These are phyloP conservation scores for Candida sanyaensis DNA, from an alignment of 1,139 yeast species.

Conservation along the genomic window DNA sequence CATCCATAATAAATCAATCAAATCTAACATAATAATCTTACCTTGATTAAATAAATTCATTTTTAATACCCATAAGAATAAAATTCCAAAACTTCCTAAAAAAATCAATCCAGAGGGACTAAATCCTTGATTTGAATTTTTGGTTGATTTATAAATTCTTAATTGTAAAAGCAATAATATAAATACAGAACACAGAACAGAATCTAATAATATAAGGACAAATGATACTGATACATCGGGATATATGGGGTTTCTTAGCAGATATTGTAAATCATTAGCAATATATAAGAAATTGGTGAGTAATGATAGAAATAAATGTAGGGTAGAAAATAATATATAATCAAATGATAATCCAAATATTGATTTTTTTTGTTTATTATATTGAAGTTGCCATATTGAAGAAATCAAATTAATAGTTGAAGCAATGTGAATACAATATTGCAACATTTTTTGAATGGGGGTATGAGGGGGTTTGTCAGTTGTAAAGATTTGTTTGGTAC, in stretches of 20 bases:
- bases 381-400: constrained; percentile 17
- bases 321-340: constrained; percentile 17
- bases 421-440: not conserved
- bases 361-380: constrained; percentile 22
- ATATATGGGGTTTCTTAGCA: constrained; percentile 12
- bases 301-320: constrained; percentile 15
- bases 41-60: constrained; percentile 9
- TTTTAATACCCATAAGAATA: constrained; percentile 11
- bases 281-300: constrained; percentile 18
- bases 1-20: constrained; percentile 31
- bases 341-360: constrained; percentile 34
- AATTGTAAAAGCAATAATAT: constrained; percentile 9
- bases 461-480: too few species aligned
- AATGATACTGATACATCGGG: constrained; percentile 18
- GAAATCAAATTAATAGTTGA: not conserved
- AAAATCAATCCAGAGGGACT: constrained; percentile 17
- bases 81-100: constrained; percentile 10
- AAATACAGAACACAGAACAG: constrained; percentile 16
- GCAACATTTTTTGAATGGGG: not conserved
- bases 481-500: too few species aligned
- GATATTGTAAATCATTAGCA: constrained; percentile 15
- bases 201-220: constrained; percentile 14
- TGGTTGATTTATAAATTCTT: constrained; percentile 20
- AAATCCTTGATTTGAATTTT: constrained; percentile 25
- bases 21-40: constrained; percentile 23